Evolutionary conservation across 768 basidiomycete genomes (phyloP).

Genomic region (Russula dissimulans): DNA sequence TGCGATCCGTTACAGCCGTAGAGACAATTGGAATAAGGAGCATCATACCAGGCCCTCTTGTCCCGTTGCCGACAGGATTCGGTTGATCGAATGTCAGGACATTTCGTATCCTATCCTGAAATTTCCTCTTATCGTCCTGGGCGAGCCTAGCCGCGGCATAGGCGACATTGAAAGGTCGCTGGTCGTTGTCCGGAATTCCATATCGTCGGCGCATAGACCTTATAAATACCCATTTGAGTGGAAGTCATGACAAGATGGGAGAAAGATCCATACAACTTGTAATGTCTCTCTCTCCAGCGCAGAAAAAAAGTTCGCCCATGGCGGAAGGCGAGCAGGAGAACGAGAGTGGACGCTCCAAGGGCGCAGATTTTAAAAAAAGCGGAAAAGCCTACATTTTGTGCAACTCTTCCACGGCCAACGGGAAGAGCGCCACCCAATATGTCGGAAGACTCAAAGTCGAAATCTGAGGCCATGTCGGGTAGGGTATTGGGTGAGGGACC

Average conservation of each 20-base stretch:
- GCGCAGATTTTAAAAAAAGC: constrained; percentile 16
- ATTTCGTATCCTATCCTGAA: constrained; percentile 4
- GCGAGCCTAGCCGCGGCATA: constrained; percentile 59
- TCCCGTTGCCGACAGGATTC: not conserved
- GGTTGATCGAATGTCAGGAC: not conserved
- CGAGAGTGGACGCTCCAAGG: constrained; percentile 9
- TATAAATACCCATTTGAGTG: constrained; percentile 10
- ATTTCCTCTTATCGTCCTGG: constrained; percentile 34
- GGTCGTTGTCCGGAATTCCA: constrained; percentile 78
- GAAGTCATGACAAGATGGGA: constrained; percentile 3
- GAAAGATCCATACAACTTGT: constrained; percentile 47
- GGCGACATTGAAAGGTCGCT: constrained; percentile 81
- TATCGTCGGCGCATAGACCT: constrained; percentile 68
- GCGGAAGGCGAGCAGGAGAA: constrained; percentile 25
- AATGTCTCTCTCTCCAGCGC: constrained; percentile 52
- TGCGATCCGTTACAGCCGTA: not conserved
- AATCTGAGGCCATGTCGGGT: constrained; percentile 39
- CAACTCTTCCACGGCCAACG: constrained; percentile 21
- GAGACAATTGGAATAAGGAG: not conserved
- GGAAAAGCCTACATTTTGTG: constrained; percentile 10
- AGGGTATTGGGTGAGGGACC: constrained; percentile 19
- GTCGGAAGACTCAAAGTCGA: constrained; percentile 49
- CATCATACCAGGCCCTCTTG: constrained; percentile 5
- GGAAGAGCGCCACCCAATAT: constrained; percentile 51
- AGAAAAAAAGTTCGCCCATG: constrained; percentile 33